Evolutionary conservation across 805 yeast species (phyloP).

Genomic region (Candida maesae): DNA sequence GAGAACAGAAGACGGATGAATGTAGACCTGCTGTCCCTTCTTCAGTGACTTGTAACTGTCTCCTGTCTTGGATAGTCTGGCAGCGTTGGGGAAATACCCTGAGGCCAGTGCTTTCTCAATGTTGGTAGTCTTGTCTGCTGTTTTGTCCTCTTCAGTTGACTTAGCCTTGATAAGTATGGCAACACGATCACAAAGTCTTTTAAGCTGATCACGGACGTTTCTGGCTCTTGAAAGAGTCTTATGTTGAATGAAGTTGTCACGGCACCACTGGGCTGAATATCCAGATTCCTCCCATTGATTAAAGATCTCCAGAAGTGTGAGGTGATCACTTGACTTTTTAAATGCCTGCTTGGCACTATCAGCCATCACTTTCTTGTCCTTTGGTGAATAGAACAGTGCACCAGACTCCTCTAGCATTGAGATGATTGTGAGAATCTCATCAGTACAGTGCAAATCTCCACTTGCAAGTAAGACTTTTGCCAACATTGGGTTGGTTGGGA

Average conservation of each 20-base stretch:
- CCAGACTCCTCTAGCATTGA: conserved; percentile 82
- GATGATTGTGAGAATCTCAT: conserved; percentile 68
- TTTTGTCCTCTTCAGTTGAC: conserved; percentile 29
- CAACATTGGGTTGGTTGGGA: conserved; percentile 89
- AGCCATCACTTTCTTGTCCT: conserved; percentile 61
- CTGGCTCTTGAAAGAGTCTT: conserved; percentile 64
- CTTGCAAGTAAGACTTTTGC: conserved; percentile 72
- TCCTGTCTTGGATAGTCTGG: conserved; percentile 75
- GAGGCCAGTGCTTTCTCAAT: conserved; percentile 81
- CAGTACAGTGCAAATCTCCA: conserved; percentile 54
- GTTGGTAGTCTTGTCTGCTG: conserved; percentile 55
- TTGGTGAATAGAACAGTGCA: conserved; percentile 66
- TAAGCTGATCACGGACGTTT: conserved; percentile 70
- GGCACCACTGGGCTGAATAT: conserved; percentile 76
- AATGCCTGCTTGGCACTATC: conserved; percentile 60
- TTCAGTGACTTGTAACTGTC: conserved; percentile 61
- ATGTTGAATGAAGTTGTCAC: conserved; percentile 75
- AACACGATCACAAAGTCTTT: conserved; percentile 51
- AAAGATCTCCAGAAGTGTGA: conserved; percentile 70
- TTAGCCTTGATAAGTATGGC: conserved; percentile 38
- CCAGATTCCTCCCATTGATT: conserved; percentile 71
- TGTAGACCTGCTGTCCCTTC: conserved; percentile 65
- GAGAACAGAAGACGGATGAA: conserved; percentile 85
- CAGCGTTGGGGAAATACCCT: conserved; percentile 97
- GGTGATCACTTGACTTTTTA: conserved; percentile 62